Evolutionary conservation across 768 basidiomycete genomes (phyloP).

Genomic region (Hypholoma sublateritium): DNA sequence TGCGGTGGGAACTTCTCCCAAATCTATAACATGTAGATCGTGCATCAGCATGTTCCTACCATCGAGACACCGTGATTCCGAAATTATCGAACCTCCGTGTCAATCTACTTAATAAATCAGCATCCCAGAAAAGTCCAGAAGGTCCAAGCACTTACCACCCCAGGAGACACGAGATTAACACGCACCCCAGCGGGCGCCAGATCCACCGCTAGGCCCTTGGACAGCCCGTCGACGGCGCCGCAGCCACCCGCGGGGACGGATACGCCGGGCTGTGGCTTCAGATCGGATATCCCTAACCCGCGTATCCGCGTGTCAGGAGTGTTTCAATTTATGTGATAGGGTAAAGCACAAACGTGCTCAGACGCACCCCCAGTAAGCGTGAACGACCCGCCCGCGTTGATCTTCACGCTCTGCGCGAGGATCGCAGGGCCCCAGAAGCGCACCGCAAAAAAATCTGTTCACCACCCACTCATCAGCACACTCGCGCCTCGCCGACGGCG

Average conservation of each 20-base stretch:
- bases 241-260: background rate
- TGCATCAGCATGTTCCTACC: no score
- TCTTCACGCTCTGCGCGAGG: conserved; percentile 1
- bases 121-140: background rate
- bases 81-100: background rate
- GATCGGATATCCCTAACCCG: background rate
- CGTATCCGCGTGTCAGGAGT: no score
- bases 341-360: no score
- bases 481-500: no score
- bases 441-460: background rate
- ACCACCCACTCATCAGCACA: background rate
- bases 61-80: no score
- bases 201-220: conserved; percentile 4
- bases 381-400: conserved; percentile 1
- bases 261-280: background rate
- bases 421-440: conserved; percentile 7
- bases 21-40: no score
- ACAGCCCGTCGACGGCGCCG: background rate
- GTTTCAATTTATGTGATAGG: no score
- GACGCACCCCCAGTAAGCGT: conserved; percentile 2
- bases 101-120: background rate
- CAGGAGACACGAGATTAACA: conserved; percentile 3
- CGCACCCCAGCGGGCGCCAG: background rate
- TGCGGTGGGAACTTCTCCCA: background rate
- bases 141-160: background rate